These are phyloP conservation scores for Mycena galopus DNA, from an alignment of 768 basidiomycete genomes.

Conservation along the genomic window DNA sequence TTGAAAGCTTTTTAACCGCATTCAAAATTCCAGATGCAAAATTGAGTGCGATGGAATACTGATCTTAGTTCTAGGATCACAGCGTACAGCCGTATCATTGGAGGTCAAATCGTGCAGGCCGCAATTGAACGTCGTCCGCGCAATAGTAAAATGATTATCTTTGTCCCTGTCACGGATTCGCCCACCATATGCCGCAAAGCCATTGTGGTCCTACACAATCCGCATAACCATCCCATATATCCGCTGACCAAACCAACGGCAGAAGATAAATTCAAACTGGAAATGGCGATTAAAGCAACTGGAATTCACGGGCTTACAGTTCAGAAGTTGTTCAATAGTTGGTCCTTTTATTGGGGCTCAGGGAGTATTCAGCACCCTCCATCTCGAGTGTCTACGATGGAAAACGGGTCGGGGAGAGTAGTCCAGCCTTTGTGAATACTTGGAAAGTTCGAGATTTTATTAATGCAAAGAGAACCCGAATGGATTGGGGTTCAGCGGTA, in stretches of 20 bases:
- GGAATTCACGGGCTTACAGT: background rate
- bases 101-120: background rate
- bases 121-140: background rate
- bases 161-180: slow-evolving; percentile 1
- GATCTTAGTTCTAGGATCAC: no score
- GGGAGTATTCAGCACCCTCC: background rate
- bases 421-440: background rate
- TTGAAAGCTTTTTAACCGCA: no score
- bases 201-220: background rate
- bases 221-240: no score
- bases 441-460: background rate
- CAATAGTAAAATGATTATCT: background rate
- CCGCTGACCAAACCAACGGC: no score
- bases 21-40: no score
- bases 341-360: background rate
- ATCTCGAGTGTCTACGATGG: no score
- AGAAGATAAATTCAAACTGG: background rate
- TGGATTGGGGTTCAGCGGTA: background rate
- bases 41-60: no score
- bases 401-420: background rate
- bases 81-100: no score
- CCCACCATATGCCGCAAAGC: background rate
- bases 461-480: slow-evolving; percentile 10
- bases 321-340: background rate
- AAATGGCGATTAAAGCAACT: background rate